phyloP scores from a whole-genome alignment of 441 rosid genomes.

The Arabidopsis hybrid region DNA sequence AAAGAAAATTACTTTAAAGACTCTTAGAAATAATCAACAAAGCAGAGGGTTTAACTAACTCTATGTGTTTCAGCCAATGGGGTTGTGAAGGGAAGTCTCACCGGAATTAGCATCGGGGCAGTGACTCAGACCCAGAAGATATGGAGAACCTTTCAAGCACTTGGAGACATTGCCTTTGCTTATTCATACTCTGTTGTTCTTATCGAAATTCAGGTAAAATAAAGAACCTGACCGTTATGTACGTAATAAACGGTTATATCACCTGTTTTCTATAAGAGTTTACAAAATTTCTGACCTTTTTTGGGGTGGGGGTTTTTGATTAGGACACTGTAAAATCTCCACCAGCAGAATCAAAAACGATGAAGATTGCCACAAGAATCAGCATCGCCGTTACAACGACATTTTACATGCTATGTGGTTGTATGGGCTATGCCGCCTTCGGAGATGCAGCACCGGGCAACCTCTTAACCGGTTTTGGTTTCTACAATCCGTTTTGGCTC shows the following conservation, averaged over 20 bases:
- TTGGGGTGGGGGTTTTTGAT: not conserved
- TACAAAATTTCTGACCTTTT: not conserved
- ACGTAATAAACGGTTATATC: constrained; percentile 23
- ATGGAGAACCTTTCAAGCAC: constrained; percentile 73
- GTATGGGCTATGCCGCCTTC: constrained; percentile 69
- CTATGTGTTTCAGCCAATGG: constrained; percentile 42
- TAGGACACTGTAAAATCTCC: constrained; percentile 72
- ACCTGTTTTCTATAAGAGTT: not conserved
- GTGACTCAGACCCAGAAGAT: constrained; percentile 57
- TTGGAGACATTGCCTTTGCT: constrained; percentile 75
- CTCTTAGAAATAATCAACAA: not conserved
- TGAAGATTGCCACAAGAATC: constrained; percentile 62
- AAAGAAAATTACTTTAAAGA: not conserved
- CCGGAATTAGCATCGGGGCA: constrained; percentile 64
- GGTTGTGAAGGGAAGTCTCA: constrained; percentile 53
- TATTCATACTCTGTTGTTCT: constrained; percentile 66
- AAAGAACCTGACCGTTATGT: not conserved
- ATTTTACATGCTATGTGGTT: constrained; percentile 66
- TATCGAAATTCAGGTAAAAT: constrained; percentile 64
- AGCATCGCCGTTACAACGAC: constrained; percentile 55
- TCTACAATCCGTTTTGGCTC: constrained; percentile 70
- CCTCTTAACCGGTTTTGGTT: constrained; percentile 66
- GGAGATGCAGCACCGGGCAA: constrained; percentile 68
- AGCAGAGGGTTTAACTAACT: not conserved
- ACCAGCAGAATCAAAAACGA: constrained; percentile 68